Percentiles rank a stretch among this genome's conserved stretches.
These are phyloP conservation scores for Blastobotrys aristatus DNA, from an alignment of 1,139 yeast genomes.

Conservation along the genomic window DNA sequence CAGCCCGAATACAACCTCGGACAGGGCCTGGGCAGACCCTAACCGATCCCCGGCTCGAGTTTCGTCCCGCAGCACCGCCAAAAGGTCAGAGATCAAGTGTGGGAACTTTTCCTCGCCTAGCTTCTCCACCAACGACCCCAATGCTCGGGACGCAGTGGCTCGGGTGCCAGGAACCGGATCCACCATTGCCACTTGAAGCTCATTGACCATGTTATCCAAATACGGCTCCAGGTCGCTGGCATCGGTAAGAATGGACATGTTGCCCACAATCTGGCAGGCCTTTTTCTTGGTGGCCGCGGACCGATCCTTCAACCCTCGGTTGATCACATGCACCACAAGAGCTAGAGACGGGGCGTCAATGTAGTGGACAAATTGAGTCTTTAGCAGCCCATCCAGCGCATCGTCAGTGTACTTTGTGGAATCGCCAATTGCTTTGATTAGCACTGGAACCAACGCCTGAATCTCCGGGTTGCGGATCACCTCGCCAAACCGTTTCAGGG, in stretches of 20 bases:
- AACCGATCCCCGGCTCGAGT: constrained; percentile 84
- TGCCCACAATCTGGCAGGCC: constrained; percentile 97
- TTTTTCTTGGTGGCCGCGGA: constrained; percentile 88
- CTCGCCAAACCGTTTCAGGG: constrained; percentile 89
- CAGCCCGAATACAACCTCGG: constrained; percentile 89
- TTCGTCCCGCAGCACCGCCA: constrained; percentile 74
- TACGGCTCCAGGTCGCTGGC: constrained; percentile 82
- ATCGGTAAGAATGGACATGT: constrained; percentile 95
- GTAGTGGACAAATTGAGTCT: constrained; percentile 92
- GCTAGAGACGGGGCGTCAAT: constrained; percentile 98
- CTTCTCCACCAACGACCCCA: constrained; percentile 93
- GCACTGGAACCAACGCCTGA: constrained; percentile 79
- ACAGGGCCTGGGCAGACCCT: constrained; percentile 95
- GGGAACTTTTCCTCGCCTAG: constrained; percentile 97
- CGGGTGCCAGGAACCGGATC: constrained; percentile 98
- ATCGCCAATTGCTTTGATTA: constrained; percentile 91
- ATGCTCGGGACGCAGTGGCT: constrained; percentile 95
- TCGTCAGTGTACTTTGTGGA: constrained; percentile 85
- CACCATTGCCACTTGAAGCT: constrained; percentile 90
- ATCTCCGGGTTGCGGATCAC: constrained; percentile 97
- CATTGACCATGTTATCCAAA: constrained; percentile 67
- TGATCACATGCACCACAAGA: constrained; percentile 85
- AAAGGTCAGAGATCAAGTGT: constrained; percentile 73
- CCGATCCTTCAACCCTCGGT: constrained; percentile 91
- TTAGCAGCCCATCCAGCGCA: constrained; percentile 80